Evolutionary conservation across 2,329 filamentous ascomycete species (phyloP).

Genomic region (Ascochyta koolunga): DNA sequence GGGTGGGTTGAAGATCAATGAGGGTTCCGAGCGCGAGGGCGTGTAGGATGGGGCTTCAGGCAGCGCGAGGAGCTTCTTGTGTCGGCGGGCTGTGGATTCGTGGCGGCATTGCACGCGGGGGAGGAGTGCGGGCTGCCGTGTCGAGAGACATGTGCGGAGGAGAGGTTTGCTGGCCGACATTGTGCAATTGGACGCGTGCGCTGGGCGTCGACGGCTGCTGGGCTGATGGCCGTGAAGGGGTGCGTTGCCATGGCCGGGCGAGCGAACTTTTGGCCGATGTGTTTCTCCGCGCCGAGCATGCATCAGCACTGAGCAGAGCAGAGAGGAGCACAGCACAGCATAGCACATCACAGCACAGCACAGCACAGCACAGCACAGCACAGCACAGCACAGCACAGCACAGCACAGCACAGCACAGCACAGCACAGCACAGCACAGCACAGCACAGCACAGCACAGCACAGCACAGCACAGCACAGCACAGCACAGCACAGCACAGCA

Average conservation of each 20-base stretch:
- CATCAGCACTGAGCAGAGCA: not conserved
- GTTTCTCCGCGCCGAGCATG: slow-evolving; percentile 29
- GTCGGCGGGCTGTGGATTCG: slow-evolving; percentile 54
- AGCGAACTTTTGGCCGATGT: slow-evolving; percentile 28
- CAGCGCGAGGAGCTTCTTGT: slow-evolving; percentile 54
- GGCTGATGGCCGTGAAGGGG: slow-evolving; percentile 19
- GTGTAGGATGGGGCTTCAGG: slow-evolving; percentile 54
- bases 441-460: too few relatives aligned
- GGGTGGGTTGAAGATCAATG: slow-evolving; percentile 66
- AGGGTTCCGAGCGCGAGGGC: slow-evolving; percentile 33
- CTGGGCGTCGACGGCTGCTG: slow-evolving; percentile 11
- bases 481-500: too few relatives aligned
- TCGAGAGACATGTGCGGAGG: slow-evolving; percentile 28
- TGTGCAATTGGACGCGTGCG: slow-evolving; percentile 24
- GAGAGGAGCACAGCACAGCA: too few relatives aligned
- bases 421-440: too few relatives aligned
- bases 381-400: too few relatives aligned
- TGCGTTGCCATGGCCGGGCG: slow-evolving; percentile 13
- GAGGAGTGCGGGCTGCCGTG: slow-evolving; percentile 28
- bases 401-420: too few relatives aligned
- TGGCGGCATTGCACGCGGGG: slow-evolving; percentile 46
- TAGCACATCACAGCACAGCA: too few relatives aligned
- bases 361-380: too few relatives aligned
- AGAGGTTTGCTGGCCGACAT: slow-evolving; percentile 45
- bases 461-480: too few relatives aligned